phyloP scores from a whole-genome alignment of 164 flowering plant species.

The Akebia trifoliata region DNA sequence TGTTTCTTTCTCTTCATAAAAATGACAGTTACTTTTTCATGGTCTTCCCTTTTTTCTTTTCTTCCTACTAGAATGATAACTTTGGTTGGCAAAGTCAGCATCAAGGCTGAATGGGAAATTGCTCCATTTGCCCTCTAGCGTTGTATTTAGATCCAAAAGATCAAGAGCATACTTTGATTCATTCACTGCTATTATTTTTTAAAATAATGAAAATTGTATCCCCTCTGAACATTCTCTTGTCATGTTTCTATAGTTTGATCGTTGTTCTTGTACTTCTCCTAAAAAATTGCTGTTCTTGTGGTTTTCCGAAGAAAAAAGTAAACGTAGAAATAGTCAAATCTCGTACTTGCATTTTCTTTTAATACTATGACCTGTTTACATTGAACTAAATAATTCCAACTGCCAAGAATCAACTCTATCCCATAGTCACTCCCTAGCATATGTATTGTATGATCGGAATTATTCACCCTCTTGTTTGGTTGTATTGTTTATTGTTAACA shows the following conservation, averaged over 20 bases:
- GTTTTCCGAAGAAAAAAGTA: not conserved
- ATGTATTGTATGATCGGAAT: not conserved
- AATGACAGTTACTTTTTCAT: no score
- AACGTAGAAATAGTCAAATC: not conserved
- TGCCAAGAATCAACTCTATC: not conserved
- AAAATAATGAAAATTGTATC: not conserved
- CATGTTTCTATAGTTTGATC: not conserved
- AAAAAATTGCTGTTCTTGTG: not conserved
- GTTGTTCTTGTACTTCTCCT: not conserved
- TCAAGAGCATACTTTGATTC: no score
- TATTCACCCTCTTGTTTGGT: slow-evolving; percentile 1
- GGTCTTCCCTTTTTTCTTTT: no score
- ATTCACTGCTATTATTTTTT: not conserved
- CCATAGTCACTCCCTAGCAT: no score
- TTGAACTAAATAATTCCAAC: no score
- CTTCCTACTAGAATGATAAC: no score
- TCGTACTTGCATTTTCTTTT: not conserved
- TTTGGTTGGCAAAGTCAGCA: no score
- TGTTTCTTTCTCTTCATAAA: no score
- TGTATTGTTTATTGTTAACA: slow-evolving; percentile 14
- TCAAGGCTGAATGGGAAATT: no score
- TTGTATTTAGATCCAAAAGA: no score
- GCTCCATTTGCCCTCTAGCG: no score
- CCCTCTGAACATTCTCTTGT: not conserved
- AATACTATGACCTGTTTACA: not conserved